These are phyloP conservation scores for Aspergillus melleus DNA, from an alignment of 2,329 filamentous ascomycete genomes.

Conservation along the genomic window DNA sequence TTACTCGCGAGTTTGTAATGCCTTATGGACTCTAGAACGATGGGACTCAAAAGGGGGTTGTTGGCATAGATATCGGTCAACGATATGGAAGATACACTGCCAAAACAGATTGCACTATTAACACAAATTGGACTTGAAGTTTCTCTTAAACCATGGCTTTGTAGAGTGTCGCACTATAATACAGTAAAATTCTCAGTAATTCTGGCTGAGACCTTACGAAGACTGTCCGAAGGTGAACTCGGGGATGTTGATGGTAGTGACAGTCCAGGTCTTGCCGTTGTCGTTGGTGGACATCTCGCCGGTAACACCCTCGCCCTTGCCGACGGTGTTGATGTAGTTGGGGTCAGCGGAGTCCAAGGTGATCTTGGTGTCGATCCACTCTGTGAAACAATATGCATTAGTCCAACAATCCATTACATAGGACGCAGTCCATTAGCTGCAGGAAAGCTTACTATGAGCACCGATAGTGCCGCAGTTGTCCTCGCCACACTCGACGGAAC, in stretches of 20 bases:
- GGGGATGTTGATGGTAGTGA: constrained; percentile 39
- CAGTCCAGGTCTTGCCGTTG: constrained; percentile 47
- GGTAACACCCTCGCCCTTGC: constrained; percentile 41
- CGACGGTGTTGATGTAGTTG: constrained; percentile 41
- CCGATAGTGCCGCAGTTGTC: constrained; percentile 43
- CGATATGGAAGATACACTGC: too few species aligned
- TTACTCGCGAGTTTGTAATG: too few species aligned
- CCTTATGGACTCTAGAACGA: too few species aligned
- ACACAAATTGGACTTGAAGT: too few species aligned
- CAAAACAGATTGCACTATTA: too few species aligned
- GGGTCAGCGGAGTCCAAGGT: constrained; percentile 29
- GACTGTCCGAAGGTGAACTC: constrained; percentile 21
- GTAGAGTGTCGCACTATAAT: too few species aligned
- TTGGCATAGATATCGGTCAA: too few species aligned
- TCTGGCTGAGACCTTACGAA: not conserved
- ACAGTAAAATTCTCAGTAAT: too few species aligned
- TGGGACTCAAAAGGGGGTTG: too few species aligned
- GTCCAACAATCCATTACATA: not conserved
- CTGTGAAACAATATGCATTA: constrained; percentile 10
- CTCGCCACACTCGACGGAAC: constrained; percentile 43
- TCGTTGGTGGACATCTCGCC: constrained; percentile 44
- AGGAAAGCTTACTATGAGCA: constrained; percentile 34
- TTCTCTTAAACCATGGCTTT: too few species aligned
- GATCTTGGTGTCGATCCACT: constrained; percentile 45
- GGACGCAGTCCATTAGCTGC: not conserved